These are phyloP conservation scores for Fonsecaea nubica DNA, from an alignment of 2,329 filamentous ascomycete species.

Conservation along the genomic window DNA sequence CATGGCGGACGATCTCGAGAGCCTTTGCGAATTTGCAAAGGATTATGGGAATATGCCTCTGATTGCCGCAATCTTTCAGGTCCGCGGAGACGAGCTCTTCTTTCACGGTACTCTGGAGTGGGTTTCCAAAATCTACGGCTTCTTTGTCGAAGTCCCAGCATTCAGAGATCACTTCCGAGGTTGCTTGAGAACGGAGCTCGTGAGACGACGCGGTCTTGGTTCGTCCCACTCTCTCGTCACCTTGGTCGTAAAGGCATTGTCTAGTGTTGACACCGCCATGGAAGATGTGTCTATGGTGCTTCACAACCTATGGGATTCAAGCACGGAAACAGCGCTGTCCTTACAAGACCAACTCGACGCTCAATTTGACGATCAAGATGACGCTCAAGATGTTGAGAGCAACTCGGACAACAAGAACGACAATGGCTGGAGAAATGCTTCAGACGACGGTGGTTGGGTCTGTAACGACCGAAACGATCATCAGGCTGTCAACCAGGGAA, in stretches of 20 bases:
- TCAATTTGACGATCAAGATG: too few species aligned
- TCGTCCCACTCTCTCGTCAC: not conserved
- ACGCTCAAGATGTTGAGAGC: not conserved
- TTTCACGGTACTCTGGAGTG: not conserved
- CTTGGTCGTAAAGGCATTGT: not conserved
- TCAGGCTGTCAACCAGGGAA: not conserved
- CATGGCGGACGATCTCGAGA: not conserved
- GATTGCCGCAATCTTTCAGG: not conserved
- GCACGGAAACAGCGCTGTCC: not conserved
- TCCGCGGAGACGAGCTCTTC: not conserved
- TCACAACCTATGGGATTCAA: not conserved
- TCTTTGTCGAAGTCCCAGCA: too few species aligned
- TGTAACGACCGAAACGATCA: not conserved
- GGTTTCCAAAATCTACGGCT: conserved; percentile 9
- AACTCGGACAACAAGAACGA: not conserved
- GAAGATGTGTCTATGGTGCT: conserved; percentile 9
- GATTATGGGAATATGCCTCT: not conserved
- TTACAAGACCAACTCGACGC: not conserved
- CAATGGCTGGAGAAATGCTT: not conserved
- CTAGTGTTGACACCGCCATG: not conserved
- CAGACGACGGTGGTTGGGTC: not conserved
- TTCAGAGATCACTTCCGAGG: conserved; percentile 11
- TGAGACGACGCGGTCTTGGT: not conserved
- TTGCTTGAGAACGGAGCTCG: not conserved
- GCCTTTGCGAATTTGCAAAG: not conserved